phyloP scores from a whole-genome alignment of 192 early-diverging fungal genomes.

The Backusella mclennaniae region DNA sequence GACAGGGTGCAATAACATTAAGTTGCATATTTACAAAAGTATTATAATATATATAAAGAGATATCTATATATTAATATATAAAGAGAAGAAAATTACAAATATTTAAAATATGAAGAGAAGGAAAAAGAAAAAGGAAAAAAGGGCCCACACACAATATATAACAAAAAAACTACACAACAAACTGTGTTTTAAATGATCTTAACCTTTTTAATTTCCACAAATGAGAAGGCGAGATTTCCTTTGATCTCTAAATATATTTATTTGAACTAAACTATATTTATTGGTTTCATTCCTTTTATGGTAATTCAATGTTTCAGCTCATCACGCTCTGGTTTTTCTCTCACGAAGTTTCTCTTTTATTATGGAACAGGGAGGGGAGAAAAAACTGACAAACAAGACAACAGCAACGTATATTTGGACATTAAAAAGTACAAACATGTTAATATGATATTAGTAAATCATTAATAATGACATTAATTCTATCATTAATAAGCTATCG shows the following conservation, averaged over 20 bases:
- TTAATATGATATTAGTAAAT: background rate
- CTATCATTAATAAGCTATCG: background rate
- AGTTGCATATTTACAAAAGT: background rate
- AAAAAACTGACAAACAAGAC: background rate
- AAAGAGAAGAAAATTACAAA: background rate
- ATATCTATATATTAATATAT: background rate
- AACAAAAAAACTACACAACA: background rate
- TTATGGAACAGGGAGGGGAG: background rate
- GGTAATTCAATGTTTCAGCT: background rate
- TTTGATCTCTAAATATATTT: background rate
- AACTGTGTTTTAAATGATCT: background rate
- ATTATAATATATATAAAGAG: background rate
- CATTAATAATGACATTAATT: background rate
- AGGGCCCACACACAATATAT: background rate
- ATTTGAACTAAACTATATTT: background rate
- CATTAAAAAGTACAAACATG: background rate
- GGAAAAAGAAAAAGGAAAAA: background rate
- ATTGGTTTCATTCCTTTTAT: background rate
- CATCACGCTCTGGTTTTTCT: background rate
- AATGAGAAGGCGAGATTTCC: no score
- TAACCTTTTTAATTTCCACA: background rate
- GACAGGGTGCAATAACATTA: constrained; percentile 20
- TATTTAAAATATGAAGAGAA: background rate
- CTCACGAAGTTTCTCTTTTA: background rate
- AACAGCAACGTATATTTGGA: background rate